Percentiles rank a stretch among this genome's conserved stretches.
Conservation (phyloP, 495 filamentous ascomycete genomes). For the Parachaetomium inaequale region DNA sequence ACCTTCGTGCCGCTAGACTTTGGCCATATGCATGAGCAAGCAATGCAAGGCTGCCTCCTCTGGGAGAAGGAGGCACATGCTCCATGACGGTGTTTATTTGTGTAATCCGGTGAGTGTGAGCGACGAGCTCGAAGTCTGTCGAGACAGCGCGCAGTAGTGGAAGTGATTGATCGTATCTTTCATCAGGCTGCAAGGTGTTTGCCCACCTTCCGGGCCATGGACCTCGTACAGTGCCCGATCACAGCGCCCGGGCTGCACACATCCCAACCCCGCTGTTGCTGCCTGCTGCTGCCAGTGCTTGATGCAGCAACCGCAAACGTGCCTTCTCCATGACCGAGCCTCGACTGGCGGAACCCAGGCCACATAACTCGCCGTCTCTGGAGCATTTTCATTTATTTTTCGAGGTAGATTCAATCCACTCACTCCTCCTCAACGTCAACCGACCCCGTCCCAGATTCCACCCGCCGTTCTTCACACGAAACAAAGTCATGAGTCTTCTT, state of each 20-base stretch:
- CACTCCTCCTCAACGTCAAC: too few relatives aligned
- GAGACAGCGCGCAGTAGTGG: background rate
- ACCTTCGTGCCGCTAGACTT: background rate
- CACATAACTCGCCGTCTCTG: too few relatives aligned
- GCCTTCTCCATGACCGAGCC: background rate
- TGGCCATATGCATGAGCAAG: background rate
- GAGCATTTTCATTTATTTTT: too few relatives aligned
- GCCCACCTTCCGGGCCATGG: background rate
- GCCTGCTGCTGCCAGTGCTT: background rate
- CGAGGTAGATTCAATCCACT: too few relatives aligned
- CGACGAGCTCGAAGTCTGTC: background rate
- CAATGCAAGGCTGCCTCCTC: background rate
- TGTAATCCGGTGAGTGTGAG: background rate
- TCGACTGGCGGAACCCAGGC: too few relatives aligned
- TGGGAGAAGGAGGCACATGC: background rate
- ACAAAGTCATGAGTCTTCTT: too few relatives aligned
- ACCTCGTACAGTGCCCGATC: background rate
- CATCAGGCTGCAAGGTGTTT: background rate
- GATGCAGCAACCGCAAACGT: background rate
- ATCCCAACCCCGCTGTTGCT: constrained; percentile 12
- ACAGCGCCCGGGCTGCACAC: background rate
- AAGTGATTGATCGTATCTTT: background rate
- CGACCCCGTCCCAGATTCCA: too few relatives aligned
- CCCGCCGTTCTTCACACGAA: too few relatives aligned
- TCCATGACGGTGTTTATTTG: background rate